A percentile compares a stretch with the other conserved stretches of the same genome.
Evolutionary conservation across 192 early-diverging fungal genomes (phyloP).

Genomic region (Umbelopsis vinacea): DNA sequence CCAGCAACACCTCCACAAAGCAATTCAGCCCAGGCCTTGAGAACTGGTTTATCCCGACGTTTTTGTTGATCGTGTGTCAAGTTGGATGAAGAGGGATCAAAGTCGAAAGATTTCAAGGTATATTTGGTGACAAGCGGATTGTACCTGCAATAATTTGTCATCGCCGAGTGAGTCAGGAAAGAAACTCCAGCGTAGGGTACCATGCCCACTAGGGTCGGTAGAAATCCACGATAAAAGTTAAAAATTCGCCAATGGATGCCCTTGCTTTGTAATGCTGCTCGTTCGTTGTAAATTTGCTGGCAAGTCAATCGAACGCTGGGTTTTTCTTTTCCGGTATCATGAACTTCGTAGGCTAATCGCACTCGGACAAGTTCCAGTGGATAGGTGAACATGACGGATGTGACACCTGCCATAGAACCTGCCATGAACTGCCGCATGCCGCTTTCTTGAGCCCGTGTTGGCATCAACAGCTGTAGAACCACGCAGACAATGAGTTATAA

Average conservation of each 20-base stretch:
- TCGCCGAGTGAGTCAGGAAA: slow-evolving; percentile 86
- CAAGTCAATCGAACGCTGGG: slow-evolving; percentile 33
- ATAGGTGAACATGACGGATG: slow-evolving; percentile 89
- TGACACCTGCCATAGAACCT: slow-evolving; percentile 79
- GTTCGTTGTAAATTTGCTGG: slow-evolving; percentile 78
- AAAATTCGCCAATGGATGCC: slow-evolving; percentile 45
- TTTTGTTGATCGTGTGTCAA: slow-evolving; percentile 28
- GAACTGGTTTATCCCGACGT: slow-evolving; percentile 42
- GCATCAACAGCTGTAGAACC: slow-evolving; percentile 62
- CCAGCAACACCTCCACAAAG: slow-evolving; percentile 84
- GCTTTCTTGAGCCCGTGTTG: slow-evolving; percentile 65
- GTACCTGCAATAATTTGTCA: slow-evolving; percentile 65
- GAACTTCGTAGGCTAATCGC: slow-evolving; percentile 89
- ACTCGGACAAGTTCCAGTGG: slow-evolving; percentile 94
- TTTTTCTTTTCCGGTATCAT: slow-evolving; percentile 22
- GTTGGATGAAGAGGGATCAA: slow-evolving; percentile 24
- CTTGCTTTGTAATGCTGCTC: slow-evolving; percentile 53
- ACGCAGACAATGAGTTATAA: neutral
- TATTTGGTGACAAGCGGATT: slow-evolving; percentile 42
- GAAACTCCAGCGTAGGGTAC: slow-evolving; percentile 96
- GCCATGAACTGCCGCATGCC: slow-evolving; percentile 77
- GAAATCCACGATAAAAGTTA: slow-evolving; percentile 97
- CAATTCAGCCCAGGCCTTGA: slow-evolving; percentile 80
- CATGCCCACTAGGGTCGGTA: slow-evolving; percentile 90
- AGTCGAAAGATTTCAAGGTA: slow-evolving; percentile 39